Base-by-base conservation (phyloP, 768 basidiomycete species). In the Ramaria rubella region DNA sequence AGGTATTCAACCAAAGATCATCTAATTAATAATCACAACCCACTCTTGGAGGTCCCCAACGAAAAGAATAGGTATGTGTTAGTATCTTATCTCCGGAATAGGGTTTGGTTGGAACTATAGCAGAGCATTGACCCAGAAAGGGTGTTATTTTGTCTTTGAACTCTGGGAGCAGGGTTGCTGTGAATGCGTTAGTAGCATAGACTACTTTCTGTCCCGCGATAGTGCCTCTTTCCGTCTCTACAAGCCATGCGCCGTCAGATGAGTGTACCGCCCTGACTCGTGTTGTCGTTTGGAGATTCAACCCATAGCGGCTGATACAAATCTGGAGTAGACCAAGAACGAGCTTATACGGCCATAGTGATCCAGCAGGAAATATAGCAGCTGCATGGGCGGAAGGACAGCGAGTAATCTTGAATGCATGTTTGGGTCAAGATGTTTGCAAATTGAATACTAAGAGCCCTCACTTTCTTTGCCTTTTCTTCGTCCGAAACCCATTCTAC, bases 131-230 rank as follows among this genome's bases (percentile, higher is more conserved):
- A 40, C 77, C 81, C 52, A 83, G 73, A 23, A 75, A 60, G 26
- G 87, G 86, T 17, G 86, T 65, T 58, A 88, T 79, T 65, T 81
- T 86, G 50, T 73, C 72, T 19, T 81, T 78, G 72, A 88, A 72
- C 0, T 77, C 77, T 12, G 76, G 72, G 54, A 94, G 71, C 43
- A 94, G 77, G 60, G 88, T 83, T 1, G 87, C 81, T 2, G 75
- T 73, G 82, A 90, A 93, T 19, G 79, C 90, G 66, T 95, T 95
- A 2, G 90, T 92, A 2, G 89, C 87, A 65, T 92, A 90, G 11
- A 94, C 73, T 42, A 94, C 75, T 66, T 89, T 86, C 2, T 68
- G 69, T 0, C 87, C 72, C 15, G 62, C 68, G 24, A 90, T 74
- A 4, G 61, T 64, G 0, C 91, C 90, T 49, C 77, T 12, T 31